phyloP scores from a whole-genome alignment of 495 filamentous ascomycete genomes.

The Mycothermus thermophilus region DNA sequence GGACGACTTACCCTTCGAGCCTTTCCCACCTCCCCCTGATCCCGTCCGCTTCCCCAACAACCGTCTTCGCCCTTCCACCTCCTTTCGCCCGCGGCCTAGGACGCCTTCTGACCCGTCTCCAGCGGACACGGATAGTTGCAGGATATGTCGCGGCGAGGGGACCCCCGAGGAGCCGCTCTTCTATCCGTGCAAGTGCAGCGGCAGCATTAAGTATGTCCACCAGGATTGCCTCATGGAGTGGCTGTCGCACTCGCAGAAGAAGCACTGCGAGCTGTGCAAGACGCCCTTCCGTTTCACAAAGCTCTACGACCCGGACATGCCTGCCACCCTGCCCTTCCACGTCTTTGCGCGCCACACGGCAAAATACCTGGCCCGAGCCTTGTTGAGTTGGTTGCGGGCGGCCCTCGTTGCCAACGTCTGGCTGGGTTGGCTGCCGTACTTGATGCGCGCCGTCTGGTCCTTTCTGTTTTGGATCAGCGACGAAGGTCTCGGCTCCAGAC shows the following conservation, averaged over 20 bases:
- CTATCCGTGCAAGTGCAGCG: constrained; percentile 96
- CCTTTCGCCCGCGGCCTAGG: not conserved
- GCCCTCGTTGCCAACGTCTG: constrained; percentile 74
- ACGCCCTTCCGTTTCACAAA: constrained; percentile 97
- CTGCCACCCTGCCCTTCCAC: constrained; percentile 57
- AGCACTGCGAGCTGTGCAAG: constrained; percentile 98
- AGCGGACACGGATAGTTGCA: constrained; percentile 54
- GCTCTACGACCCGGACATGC: constrained; percentile 89
- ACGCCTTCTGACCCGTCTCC: constrained; percentile 5
- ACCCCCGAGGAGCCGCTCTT: constrained; percentile 79
- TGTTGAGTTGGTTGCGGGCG: constrained; percentile 64
- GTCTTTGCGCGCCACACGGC: constrained; percentile 66
- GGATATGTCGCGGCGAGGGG: constrained; percentile 87
- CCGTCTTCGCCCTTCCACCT: constrained; percentile 8
- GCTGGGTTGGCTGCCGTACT: constrained; percentile 77
- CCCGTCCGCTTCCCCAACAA: constrained; percentile 16
- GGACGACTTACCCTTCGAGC: constrained; percentile 7
- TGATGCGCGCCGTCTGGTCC: constrained; percentile 82
- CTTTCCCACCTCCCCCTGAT: constrained; percentile 8
- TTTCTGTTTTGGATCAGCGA: constrained; percentile 91
- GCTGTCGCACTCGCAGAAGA: constrained; percentile 95
- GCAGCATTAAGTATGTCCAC: constrained; percentile 96
- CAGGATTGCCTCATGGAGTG: constrained; percentile 97
- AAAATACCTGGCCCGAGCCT: constrained; percentile 52
- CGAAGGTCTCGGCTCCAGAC: constrained; percentile 53